These are phyloP conservation scores for Lachancea thermotolerans DNA, from an alignment of 805 yeast genomes.

Conservation along the genomic window DNA sequence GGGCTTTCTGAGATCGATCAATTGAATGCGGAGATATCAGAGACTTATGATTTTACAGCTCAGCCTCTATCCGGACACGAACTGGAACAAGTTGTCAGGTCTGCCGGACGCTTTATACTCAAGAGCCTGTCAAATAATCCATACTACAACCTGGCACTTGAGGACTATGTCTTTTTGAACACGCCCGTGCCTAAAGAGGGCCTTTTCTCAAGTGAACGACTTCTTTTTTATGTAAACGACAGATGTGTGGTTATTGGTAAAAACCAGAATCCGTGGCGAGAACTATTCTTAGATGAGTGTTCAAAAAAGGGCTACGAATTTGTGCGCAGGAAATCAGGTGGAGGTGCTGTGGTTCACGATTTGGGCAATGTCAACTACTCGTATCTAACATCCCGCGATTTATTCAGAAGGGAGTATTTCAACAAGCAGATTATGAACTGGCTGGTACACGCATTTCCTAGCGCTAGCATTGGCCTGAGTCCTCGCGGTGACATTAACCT, in stretches of 20 bases:
- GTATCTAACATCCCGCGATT: slow-evolving; percentile 60
- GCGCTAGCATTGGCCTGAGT: slow-evolving; percentile 43
- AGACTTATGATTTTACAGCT: slow-evolving; percentile 21
- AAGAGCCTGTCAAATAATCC: slow-evolving; percentile 50
- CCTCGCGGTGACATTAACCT: slow-evolving; percentile 75
- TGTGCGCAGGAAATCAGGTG: slow-evolving; percentile 80
- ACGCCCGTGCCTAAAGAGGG: slow-evolving; percentile 41
- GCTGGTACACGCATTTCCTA: slow-evolving; percentile 15
- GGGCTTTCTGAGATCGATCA: slow-evolving; percentile 28
- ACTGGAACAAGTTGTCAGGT: slow-evolving; percentile 20
- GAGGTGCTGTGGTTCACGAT: slow-evolving; percentile 97
- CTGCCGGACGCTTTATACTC: slow-evolving; percentile 56
- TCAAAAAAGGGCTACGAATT: slow-evolving; percentile 51
- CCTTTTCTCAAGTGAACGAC: slow-evolving; percentile 37
- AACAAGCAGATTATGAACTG: slow-evolving; percentile 40
- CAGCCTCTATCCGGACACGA: slow-evolving; percentile 13
- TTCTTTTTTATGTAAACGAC: slow-evolving; percentile 66
- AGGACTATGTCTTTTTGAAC: slow-evolving; percentile 62
- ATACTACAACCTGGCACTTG: slow-evolving; percentile 69
- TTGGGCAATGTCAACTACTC: slow-evolving; percentile 82
- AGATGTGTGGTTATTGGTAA: slow-evolving; percentile 94
- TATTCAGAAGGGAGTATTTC: slow-evolving; percentile 56
- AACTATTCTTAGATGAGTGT: slow-evolving; percentile 56
- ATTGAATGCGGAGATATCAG: slow-evolving; percentile 30
- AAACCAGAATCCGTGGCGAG: slow-evolving; percentile 93